Conservation (phyloP, 768 basidiomycete genomes). For the Suillus plorans region DNA sequence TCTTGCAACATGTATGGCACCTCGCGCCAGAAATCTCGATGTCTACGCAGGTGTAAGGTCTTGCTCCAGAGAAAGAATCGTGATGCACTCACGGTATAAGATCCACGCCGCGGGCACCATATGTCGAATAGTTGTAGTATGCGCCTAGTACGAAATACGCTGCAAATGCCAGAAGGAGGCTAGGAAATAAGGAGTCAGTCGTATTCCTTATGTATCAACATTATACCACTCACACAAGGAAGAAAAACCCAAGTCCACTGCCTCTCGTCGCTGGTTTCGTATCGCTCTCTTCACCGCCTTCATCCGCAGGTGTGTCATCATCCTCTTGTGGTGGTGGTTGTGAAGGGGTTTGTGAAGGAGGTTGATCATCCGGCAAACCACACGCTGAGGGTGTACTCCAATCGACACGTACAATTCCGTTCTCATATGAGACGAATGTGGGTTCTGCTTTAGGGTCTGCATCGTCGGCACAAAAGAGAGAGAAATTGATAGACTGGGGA, state of each 20-base stretch:
- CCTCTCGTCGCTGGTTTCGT: slow-evolving; percentile 43
- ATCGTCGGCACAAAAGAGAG: slow-evolving; percentile 52
- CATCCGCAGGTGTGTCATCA: slow-evolving; percentile 20
- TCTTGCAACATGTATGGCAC: slow-evolving; percentile 84
- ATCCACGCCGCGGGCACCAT: slow-evolving; percentile 81
- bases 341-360: slow-evolving; percentile 23
- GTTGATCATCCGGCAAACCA: slow-evolving; percentile 22
- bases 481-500: slow-evolving; percentile 62
- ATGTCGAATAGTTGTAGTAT: slow-evolving; percentile 86
- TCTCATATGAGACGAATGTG: slow-evolving; percentile 59
- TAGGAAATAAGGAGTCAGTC: slow-evolving; percentile 24
- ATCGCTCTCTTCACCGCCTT: slow-evolving; percentile 17
- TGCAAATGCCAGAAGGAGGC: slow-evolving; percentile 61
- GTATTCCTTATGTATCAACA: background rate
- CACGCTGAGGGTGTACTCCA: slow-evolving; percentile 70
- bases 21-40: slow-evolving; percentile 89
- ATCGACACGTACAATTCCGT: slow-evolving; percentile 50
- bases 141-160: slow-evolving; percentile 78
- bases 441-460: slow-evolving; percentile 36
- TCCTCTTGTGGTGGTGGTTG: slow-evolving; percentile 31
- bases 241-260: slow-evolving; percentile 87
- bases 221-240: slow-evolving; percentile 64
- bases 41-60: slow-evolving; percentile 41
- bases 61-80: slow-evolving; percentile 7
- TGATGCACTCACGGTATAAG: slow-evolving; percentile 74